These are phyloP conservation scores for Chlamydomonas asymmetrica DNA, from an alignment of 139 green algal species.

Conservation along the genomic window DNA sequence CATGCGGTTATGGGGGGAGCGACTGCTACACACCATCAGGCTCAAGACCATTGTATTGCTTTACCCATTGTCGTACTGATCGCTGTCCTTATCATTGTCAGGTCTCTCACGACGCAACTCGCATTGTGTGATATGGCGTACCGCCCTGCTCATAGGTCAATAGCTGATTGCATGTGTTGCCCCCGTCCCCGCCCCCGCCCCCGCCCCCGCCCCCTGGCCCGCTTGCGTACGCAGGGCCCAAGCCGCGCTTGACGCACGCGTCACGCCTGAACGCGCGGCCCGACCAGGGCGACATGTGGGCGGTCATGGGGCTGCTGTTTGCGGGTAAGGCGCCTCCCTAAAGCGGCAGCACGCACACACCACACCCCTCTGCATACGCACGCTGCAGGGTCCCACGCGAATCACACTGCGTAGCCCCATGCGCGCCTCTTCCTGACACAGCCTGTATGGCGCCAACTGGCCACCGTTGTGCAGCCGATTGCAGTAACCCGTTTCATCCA, in stretches of 20 bases:
- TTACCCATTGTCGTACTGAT: too few species aligned
- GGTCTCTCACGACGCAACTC: too few species aligned
- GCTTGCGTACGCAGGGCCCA: not conserved
- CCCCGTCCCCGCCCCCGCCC: too few species aligned
- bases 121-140: too few species aligned
- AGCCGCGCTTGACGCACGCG: constrained; percentile 23
- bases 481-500: not conserved
- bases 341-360: not conserved
- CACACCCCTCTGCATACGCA: not conserved
- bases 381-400: not conserved
- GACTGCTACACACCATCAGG: too few species aligned
- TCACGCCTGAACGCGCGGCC: constrained; percentile 30
- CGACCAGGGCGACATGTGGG: constrained; percentile 31
- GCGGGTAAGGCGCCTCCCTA: not conserved
- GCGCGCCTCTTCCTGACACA: not conserved
- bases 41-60: too few species aligned
- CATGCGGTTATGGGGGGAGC: too few species aligned
- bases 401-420: not conserved
- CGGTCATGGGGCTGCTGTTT: constrained; percentile 30
- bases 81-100: too few species aligned
- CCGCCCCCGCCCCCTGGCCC: not conserved
- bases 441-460: not conserved
- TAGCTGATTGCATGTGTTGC: too few species aligned
- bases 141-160: too few species aligned
- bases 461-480: not conserved